phyloP scores from a whole-genome alignment of 2,329 filamentous ascomycete genomes.

The Cercospora nicotianae region DNA sequence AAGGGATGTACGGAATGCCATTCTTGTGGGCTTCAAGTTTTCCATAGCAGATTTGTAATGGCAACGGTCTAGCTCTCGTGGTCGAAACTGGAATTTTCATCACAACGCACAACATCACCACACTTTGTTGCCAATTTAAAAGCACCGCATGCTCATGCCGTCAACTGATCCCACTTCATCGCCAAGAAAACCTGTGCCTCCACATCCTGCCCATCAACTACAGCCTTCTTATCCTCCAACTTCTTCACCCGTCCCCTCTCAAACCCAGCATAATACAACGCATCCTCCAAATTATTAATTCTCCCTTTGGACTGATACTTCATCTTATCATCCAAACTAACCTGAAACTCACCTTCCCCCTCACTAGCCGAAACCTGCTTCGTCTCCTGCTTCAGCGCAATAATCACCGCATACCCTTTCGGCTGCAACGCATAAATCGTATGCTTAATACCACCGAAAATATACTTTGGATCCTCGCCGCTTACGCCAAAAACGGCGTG shows the following conservation, averaged over 20 bases:
- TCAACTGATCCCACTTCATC: conserved; percentile 35
- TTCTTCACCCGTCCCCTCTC: conserved; percentile 32
- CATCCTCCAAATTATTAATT: conserved; percentile 28
- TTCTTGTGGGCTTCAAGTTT: not conserved
- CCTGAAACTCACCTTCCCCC: conserved; percentile 21
- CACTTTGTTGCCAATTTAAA: not conserved
- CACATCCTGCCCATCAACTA: conserved; percentile 26
- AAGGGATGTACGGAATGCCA: not conserved
- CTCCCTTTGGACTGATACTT: conserved; percentile 30
- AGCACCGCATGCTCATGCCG: not conserved
- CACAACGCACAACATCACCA: not conserved
- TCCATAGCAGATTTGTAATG: not conserved
- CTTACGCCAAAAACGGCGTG: conserved; percentile 32
- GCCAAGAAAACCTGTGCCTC: conserved; percentile 32
- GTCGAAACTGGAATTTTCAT: not conserved
- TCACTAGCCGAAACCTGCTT: conserved; percentile 16
- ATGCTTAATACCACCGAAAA: conserved; percentile 29
- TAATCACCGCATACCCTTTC: conserved; percentile 32
- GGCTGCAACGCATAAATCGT: conserved; percentile 31
- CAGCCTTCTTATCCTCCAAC: conserved; percentile 25
- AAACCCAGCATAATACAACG: conserved; percentile 33
- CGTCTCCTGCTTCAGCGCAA: conserved; percentile 27
- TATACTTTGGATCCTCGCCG: conserved; percentile 29
- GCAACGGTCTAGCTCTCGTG: not conserved
- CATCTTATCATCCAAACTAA: conserved; percentile 32